phyloP scores from a whole-genome alignment of 805 yeast genomes.

The Yarrowia keelungensis region DNA sequence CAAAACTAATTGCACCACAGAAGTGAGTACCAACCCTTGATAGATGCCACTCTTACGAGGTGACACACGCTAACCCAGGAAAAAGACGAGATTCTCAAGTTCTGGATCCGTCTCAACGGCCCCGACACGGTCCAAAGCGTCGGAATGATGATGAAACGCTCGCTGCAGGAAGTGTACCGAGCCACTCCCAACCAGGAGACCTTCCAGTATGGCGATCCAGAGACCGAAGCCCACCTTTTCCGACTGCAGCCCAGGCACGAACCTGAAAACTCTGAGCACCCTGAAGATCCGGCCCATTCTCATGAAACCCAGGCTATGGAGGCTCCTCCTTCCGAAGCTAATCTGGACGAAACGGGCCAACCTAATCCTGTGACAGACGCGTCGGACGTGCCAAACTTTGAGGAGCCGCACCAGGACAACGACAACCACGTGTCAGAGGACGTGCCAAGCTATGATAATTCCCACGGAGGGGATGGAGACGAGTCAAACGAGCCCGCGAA shows the following conservation, averaged over 20 bases:
- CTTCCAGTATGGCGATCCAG: slow-evolving; percentile 35
- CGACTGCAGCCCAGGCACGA: slow-evolving; percentile 20
- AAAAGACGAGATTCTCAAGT: slow-evolving; percentile 36
- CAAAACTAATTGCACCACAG: slow-evolving; percentile 25
- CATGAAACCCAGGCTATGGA: too few relatives aligned
- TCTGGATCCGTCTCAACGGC: slow-evolving; percentile 29
- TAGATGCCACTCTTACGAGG: not conserved
- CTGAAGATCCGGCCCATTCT: not conserved
- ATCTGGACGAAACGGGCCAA: slow-evolving; percentile 15
- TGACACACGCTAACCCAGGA: slow-evolving; percentile 21
- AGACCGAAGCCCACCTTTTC: slow-evolving; percentile 7
- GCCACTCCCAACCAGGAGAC: not conserved
- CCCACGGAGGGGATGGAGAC: not conserved
- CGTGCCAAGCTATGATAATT: slow-evolving; percentile 15
- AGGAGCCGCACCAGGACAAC: not conserved
- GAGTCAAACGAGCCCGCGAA: not conserved
- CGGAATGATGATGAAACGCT: slow-evolving; percentile 31
- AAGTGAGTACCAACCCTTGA: slow-evolving; percentile 18
- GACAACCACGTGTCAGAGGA: slow-evolving; percentile 5
- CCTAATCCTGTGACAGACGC: slow-evolving; percentile 26
- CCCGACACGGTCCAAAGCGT: not conserved
- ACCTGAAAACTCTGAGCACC: not conserved
- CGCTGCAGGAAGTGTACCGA: slow-evolving; percentile 8
- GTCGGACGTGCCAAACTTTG: slow-evolving; percentile 6
- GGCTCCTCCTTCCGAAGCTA: slow-evolving; percentile 1